Evolutionary conservation across 371 early-diverging fungal genomes (phyloP).

Genomic region (Choanephora cucurbitarum): DNA sequence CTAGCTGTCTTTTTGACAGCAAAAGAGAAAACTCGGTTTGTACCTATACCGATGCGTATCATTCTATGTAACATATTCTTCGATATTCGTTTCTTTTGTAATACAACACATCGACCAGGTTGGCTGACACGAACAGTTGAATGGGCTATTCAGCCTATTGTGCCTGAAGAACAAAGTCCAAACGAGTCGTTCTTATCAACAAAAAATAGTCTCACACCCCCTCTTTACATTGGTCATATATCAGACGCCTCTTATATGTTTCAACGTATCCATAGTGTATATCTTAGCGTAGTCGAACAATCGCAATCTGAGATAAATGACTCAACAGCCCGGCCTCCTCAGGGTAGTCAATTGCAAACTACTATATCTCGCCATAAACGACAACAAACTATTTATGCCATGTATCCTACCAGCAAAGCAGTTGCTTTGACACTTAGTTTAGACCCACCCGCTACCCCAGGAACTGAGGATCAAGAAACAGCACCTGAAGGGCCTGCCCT

Average conservation of each 20-base stretch:
- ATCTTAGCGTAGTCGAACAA: conserved; percentile 31
- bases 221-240: conserved; percentile 18
- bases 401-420: conserved; percentile 18
- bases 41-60: conserved; percentile 59
- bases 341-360: not conserved
- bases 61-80: conserved; percentile 58
- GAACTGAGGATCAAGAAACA: not conserved
- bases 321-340: not conserved
- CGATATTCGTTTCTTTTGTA: conserved; percentile 64
- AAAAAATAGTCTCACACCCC: conserved; percentile 1
- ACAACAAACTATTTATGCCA: conserved; percentile 10
- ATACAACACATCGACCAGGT: conserved; percentile 62
- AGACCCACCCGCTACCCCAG: conserved; percentile 21
- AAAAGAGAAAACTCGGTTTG: conserved; percentile 55
- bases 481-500: conserved; percentile 10
- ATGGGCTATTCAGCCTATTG: conserved; percentile 50
- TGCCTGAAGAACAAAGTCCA: conserved; percentile 9
- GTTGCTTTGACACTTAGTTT: conserved; percentile 26
- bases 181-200: conserved; percentile 3
- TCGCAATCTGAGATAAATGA: conserved; percentile 25
- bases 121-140: conserved; percentile 62
- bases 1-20: conserved; percentile 58
- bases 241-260: conserved; percentile 45
- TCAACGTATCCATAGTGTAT: conserved; percentile 38
- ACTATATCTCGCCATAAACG: conserved; percentile 13